These are phyloP conservation scores for Alternaria ethzedia DNA, from an alignment of 2,329 filamentous ascomycete genomes.

Conservation along the genomic window DNA sequence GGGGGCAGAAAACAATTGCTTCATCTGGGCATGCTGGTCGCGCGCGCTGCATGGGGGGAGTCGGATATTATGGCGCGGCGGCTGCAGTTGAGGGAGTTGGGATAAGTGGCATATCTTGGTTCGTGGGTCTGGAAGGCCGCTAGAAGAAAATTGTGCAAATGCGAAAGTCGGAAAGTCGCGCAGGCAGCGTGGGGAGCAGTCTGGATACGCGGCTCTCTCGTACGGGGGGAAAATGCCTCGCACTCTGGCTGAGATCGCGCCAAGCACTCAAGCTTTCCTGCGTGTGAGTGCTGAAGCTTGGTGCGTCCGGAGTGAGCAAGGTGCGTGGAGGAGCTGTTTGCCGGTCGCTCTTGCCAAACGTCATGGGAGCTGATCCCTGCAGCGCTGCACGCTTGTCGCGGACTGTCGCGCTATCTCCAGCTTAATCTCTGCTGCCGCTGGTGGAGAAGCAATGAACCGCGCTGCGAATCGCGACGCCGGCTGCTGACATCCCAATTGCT, in stretches of 20 bases:
- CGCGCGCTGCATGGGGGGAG: constrained; percentile 8
- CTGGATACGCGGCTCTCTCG: constrained; percentile 6
- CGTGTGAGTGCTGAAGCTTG: constrained; percentile 9
- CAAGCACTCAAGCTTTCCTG: constrained; percentile 12
- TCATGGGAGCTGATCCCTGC: constrained; percentile 15
- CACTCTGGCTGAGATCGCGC: neutral
- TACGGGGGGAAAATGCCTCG: constrained; percentile 18
- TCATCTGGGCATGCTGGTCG: constrained; percentile 4
- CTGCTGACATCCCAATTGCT: neutral
- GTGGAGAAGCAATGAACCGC: constrained; percentile 2
- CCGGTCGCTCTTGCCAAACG: constrained; percentile 10
- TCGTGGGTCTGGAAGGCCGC: constrained; percentile 23
- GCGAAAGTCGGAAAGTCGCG: constrained; percentile 12
- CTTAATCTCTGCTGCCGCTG: constrained; percentile 30
- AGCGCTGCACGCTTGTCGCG: constrained; percentile 12
- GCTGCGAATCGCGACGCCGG: constrained; percentile 14
- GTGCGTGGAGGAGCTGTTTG: neutral
- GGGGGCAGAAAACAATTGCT: constrained; percentile 8
- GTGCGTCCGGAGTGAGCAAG: neutral
- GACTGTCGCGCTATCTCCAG: constrained; percentile 28
- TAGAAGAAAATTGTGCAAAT: constrained; percentile 25
- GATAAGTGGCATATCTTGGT: neutral
- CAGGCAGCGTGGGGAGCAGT: constrained; percentile 14
- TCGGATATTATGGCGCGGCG: constrained; percentile 2
- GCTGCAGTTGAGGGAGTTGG: constrained; percentile 3